These are phyloP conservation scores for Amesomyces nigricolor DNA, from an alignment of 2,329 filamentous ascomycete genomes.

Conservation along the genomic window DNA sequence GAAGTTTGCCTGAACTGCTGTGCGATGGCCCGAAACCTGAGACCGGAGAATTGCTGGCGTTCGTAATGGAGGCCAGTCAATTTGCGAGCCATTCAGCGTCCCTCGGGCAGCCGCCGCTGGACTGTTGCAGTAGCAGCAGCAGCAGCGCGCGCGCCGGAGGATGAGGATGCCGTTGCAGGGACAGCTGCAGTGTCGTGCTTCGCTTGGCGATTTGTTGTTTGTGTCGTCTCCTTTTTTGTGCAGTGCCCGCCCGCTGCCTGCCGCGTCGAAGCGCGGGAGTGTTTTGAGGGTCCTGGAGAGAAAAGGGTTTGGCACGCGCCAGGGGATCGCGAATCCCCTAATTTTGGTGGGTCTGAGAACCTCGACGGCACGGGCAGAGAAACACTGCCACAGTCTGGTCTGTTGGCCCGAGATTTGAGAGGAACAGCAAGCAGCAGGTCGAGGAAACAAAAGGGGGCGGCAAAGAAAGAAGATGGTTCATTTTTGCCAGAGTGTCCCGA, in stretches of 20 bases:
- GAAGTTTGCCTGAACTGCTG: background rate
- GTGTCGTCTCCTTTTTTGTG: slow-evolving; percentile 9
- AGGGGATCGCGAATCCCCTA: background rate
- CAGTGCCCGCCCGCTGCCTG: background rate
- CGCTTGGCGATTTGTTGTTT: background rate
- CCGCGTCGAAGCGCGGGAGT: background rate
- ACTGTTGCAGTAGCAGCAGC: background rate
- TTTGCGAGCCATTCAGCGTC: background rate
- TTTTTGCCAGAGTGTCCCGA: no score
- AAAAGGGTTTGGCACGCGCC: background rate
- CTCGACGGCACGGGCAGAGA: no score
- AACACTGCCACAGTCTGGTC: no score
- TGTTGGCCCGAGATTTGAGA: no score
- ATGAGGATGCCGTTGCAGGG: background rate
- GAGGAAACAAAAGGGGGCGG: no score
- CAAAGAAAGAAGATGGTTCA: no score
- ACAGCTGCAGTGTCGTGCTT: slow-evolving; percentile 4
- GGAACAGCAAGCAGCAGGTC: no score
- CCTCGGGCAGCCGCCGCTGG: slow-evolving; percentile 8
- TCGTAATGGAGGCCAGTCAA: background rate
- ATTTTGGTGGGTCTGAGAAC: no score
- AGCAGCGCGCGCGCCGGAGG: background rate
- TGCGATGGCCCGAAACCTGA: background rate
- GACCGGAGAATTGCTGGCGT: background rate
- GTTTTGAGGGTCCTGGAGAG: background rate